These are phyloP conservation scores for Moesziomyces aphidis DNA, from an alignment of 1,284 basidiomycete species.

Conservation along the genomic window DNA sequence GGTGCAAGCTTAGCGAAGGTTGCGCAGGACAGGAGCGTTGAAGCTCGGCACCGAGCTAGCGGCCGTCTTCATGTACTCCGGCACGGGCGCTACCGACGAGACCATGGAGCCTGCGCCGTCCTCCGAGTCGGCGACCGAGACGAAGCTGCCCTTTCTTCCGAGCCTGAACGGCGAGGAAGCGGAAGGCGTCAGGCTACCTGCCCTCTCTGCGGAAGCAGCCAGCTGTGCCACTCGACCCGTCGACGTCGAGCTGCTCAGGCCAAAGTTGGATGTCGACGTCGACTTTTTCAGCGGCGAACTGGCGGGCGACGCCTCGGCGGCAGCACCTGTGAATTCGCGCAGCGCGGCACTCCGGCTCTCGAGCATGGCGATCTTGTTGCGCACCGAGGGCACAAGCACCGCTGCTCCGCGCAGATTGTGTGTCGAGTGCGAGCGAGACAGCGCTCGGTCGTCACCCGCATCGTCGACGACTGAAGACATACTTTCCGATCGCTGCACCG, in stretches of 20 bases:
- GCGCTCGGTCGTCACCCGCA: slow-evolving; percentile 1
- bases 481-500: slow-evolving; percentile 47
- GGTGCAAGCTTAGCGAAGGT: slow-evolving; percentile 3
- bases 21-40: slow-evolving; percentile 48
- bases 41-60: slow-evolving; percentile 20
- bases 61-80: slow-evolving; percentile 44
- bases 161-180: slow-evolving; percentile 8
- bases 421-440: slow-evolving; percentile 39
- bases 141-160: slow-evolving; percentile 31
- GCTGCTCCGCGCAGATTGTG: slow-evolving; percentile 49
- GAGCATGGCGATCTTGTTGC: slow-evolving; percentile 63
- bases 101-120: slow-evolving; percentile 17
- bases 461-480: slow-evolving; percentile 23
- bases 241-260: neutral
- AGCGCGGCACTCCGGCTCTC: slow-evolving; percentile 46
- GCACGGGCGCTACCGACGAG: slow-evolving; percentile 24
- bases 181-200: slow-evolving; percentile 4
- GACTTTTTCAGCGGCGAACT: slow-evolving; percentile 6
- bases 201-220: slow-evolving; percentile 16
- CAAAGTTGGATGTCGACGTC: neutral
- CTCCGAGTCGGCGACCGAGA: slow-evolving; percentile 29
- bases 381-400: slow-evolving; percentile 58
- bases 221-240: slow-evolving; percentile 18
- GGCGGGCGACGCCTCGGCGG: slow-evolving; percentile 1
- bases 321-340: slow-evolving; percentile 39